Base-by-base conservation (phyloP, 495 filamentous ascomycete genomes). In the Bombardia bombarda region DNA sequence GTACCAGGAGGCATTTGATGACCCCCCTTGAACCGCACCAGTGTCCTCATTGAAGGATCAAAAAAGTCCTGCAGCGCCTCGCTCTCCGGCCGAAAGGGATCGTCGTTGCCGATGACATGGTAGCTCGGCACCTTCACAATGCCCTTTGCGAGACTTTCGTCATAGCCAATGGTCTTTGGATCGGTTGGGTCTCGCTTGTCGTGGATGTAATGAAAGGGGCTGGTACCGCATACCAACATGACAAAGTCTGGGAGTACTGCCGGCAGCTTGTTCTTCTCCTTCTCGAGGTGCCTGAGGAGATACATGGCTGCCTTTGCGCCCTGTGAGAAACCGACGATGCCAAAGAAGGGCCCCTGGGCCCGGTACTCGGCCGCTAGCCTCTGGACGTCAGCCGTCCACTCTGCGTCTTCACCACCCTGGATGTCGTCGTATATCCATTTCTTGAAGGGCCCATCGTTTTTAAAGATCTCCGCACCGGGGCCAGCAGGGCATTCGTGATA, bases 1-100 rank as follows among this genome's bases (percentile, higher is more conserved):
- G n/a, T n/a, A n/a, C n/a, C n/a, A n/a, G n/a, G n/a, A n/a, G 56
- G 56, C 56, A 59, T 59, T n/a, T 54, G 42, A 46, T 61, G 55
- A 2, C 31, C 52, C 1, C 57, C 57, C 22, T 45, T 24, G 31
- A 47, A 49, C 28, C 52, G 33, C 2, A 56, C 35, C 19, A 59
- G 47, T 12, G 21, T 30, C 35, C 49, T 47, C 7, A 38, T 23
- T n/a, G 21, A 32, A 23, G 45, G 32, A 9, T 43, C 52, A 22
- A 51, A 61, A 9, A 52, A 55, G 18, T 47, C 46, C 23, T 56
- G 43, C 35, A 58, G 31, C 17, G 32, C 36, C 45, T 58, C 57
- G 22, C 49, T 51, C 50, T 61, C 44, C 2, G 31, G 12, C 3
- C 53, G 28, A 41, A 46, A 61, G n/a, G 49, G 52, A 47, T 61